Base-by-base conservation (phyloP, 2,329 filamentous ascomycete species). In the Ceratocystis destructans region DNA sequence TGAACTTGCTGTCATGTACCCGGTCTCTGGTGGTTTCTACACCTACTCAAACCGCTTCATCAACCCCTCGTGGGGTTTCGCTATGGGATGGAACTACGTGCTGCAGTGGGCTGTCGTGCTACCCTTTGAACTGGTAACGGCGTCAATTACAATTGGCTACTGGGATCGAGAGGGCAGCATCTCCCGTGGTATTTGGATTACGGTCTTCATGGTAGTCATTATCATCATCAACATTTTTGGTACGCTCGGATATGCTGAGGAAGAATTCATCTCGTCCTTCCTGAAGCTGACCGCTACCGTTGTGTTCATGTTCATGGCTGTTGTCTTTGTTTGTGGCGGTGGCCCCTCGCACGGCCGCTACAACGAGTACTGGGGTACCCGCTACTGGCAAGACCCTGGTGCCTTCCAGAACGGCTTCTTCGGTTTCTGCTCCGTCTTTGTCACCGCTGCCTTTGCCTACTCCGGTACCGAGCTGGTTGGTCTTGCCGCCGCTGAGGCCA, bases 401-500 rank as follows among this genome's bases (percentile, higher is more conserved):
- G 78, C 79, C 0, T 89, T 89, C 74, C 78, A 87, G 74, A 82
- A 88, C 70, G 86, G 86, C 37, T 88, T 87, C 77, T 83, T 84
- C 67, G 87, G 87, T 3, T 82, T 89, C 69, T 88, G 85, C 73
- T 80, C 79, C 68, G 83, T 87, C 67, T 87, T 89, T 69, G 85
- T 88, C 65, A 87, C 83, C 0, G 86, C 86, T 4, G 86, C 86
- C 12, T 88, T 88, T 71, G 78, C 86, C 46, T 88, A 87, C 70
- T 80, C 84, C 1, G 86, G 86, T 10, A 87, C 86, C 1, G 86
- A 88, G 72, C 76, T 87, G 4, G 85, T 88, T 59, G 87, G 86
- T 72, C 80, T 89, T 7, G 85, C 86, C 4, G 87, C 87, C 3
- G 87, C 86, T 12, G 87, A 89, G 75, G 83, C 85, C 0, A 75